phyloP scores from a whole-genome alignment of 2,329 filamentous ascomycete species.

The Talaromyces marneffei region DNA sequence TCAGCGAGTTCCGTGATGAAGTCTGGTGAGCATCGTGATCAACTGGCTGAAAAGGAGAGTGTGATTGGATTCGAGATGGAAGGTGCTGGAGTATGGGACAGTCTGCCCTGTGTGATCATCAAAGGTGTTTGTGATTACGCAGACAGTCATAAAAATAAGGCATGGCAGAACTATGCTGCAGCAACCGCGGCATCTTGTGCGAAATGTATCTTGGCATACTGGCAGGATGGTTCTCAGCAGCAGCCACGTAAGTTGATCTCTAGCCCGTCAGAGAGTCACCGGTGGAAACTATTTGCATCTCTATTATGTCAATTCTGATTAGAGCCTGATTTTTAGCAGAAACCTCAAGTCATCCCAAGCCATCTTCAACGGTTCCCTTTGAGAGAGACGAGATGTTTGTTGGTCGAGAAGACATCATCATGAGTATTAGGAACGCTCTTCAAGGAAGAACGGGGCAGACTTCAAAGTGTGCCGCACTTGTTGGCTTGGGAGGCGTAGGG shows the following conservation, averaged over 20 bases:
- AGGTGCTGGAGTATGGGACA: constrained; percentile 21
- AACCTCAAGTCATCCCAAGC: background rate
- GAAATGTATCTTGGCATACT: constrained; percentile 3
- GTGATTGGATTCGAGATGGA: constrained; percentile 25
- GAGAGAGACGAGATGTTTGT: constrained; percentile 14
- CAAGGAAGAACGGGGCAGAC: constrained; percentile 15
- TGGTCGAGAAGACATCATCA: constrained; percentile 13
- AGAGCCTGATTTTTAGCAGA: background rate
- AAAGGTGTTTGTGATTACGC: constrained; percentile 36
- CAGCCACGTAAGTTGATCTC: background rate
- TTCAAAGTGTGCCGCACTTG: too few species aligned
- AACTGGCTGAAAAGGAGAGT: background rate
- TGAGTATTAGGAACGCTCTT: background rate
- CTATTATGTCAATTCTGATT: background rate
- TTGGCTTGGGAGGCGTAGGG: too few species aligned
- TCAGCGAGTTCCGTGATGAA: background rate
- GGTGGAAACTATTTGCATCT: too few species aligned
- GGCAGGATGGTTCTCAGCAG: background rate
- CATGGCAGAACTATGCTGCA: constrained; percentile 31
- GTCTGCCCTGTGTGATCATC: constrained; percentile 33
- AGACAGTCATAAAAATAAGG: constrained; percentile 34
- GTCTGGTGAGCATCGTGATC: background rate
- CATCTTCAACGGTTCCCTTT: background rate
- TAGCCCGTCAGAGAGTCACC: background rate
- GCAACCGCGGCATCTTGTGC: constrained; percentile 23